Conservation (phyloP, 805 yeast species). For the Kodamaea hsintzibuensis region DNA sequence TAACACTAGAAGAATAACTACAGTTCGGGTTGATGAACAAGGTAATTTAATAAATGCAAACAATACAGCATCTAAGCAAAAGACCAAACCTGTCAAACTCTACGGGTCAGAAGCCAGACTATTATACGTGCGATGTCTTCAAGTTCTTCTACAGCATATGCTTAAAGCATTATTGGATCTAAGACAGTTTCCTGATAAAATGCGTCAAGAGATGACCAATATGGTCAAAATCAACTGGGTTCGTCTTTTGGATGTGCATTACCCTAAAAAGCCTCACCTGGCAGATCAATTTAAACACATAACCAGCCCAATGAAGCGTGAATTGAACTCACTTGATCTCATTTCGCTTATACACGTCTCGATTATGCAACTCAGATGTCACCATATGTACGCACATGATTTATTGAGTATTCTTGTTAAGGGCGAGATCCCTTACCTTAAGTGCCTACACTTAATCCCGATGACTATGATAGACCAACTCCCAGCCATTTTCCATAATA, state of each 20-base stretch:
- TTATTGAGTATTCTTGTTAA: constrained; percentile 41
- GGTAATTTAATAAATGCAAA: constrained; percentile 10
- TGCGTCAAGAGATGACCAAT: constrained; percentile 17
- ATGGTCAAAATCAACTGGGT: constrained; percentile 38
- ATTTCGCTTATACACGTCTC: constrained; percentile 51
- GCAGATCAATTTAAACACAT: not conserved
- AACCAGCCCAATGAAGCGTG: not conserved
- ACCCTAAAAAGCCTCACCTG: not conserved
- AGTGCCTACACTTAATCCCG: constrained; percentile 43
- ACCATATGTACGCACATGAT: constrained; percentile 54
- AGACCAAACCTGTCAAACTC: constrained; percentile 14
- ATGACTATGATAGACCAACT: constrained; percentile 32
- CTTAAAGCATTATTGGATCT: constrained; percentile 19
- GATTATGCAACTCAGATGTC: constrained; percentile 42
- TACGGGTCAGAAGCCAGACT: constrained; percentile 52
- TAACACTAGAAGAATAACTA: constrained; percentile 55
- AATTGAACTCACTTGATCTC: constrained; percentile 24
- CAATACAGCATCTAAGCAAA: constrained; percentile 2
- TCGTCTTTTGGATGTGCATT: constrained; percentile 15
- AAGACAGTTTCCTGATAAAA: constrained; percentile 10
- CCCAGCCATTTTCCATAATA: constrained; percentile 36
- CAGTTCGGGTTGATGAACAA: constrained; percentile 20
- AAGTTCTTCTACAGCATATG: constrained; percentile 52
- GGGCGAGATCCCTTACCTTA: constrained; percentile 52
- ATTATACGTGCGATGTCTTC: constrained; percentile 49